Evolutionary conservation across 148 eudicot species (phyloP).

Genomic region (Simmondsia chinensis): DNA sequence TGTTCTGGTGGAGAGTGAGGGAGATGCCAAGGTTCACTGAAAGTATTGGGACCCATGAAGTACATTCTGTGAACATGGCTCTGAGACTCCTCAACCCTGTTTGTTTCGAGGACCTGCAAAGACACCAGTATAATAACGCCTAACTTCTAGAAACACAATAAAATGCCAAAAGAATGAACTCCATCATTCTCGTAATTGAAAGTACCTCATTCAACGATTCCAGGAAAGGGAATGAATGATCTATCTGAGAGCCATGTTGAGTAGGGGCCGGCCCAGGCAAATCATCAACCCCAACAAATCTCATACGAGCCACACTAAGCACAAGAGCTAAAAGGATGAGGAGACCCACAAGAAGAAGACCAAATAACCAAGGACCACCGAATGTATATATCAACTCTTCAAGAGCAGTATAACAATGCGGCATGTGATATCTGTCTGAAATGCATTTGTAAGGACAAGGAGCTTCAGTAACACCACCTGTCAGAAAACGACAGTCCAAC

Average conservation of each 20-base stretch:
- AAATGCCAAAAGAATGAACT: too few species aligned
- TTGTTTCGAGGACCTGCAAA: constrained; percentile 87
- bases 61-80: constrained; percentile 96
- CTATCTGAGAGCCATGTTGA: constrained; percentile 90
- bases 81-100: constrained; percentile 88
- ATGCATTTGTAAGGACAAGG: constrained; percentile 87
- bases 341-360: constrained; percentile 75
- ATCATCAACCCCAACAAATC: constrained; percentile 82
- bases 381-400: constrained; percentile 91
- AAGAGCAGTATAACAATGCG: constrained; percentile 87
- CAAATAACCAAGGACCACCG: constrained; percentile 96
- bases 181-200: too few species aligned
- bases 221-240: constrained; percentile 92
- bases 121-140: constrained; percentile 6
- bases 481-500: too few species aligned
- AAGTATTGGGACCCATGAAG: constrained; percentile 90
- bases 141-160: too few species aligned
- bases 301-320: constrained; percentile 96
- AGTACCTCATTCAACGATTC: constrained; percentile 96
- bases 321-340: constrained; percentile 75
- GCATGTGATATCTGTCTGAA: constrained; percentile 90
- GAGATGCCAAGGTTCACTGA: constrained; percentile 94
- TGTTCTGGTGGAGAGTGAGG: constrained; percentile 95
- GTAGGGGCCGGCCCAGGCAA: constrained; percentile 78
- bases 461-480: constrained; percentile 87